Evolutionary conservation across 805 yeast genomes (phyloP).

Genomic region (Torulaspora quercuum): DNA sequence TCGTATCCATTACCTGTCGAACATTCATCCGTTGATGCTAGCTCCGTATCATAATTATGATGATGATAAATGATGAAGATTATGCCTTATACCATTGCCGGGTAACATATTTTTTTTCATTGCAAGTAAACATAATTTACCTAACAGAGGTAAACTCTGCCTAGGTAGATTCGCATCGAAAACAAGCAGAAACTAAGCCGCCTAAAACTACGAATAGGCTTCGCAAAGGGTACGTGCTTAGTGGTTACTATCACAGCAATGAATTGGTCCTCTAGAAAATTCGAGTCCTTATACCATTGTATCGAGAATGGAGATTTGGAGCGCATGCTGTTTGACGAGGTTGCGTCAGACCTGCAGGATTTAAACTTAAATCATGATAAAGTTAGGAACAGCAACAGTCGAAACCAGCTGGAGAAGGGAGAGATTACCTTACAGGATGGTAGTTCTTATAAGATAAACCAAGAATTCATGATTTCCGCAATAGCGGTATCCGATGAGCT

Average conservation of each 20-base stretch:
- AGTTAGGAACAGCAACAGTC: slow-evolving; percentile 45
- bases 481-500: slow-evolving; percentile 59
- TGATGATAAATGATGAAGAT: too few relatives aligned
- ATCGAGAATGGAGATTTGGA: slow-evolving; percentile 37
- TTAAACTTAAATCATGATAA: slow-evolving; percentile 41
- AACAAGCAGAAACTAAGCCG: too few relatives aligned
- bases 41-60: too few relatives aligned
- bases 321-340: slow-evolving; percentile 27
- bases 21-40: too few relatives aligned
- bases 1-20: too few relatives aligned
- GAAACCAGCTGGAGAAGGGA: slow-evolving; percentile 46
- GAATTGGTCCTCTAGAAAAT: slow-evolving; percentile 34
- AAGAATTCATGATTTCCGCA: slow-evolving; percentile 59
- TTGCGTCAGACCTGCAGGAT: slow-evolving; percentile 45
- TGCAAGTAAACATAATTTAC: too few relatives aligned
- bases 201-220: too few relatives aligned
- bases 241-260: slow-evolving; percentile 8
- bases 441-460: slow-evolving; percentile 51
- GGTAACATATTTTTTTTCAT: too few relatives aligned
- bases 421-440: slow-evolving; percentile 50
- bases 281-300: slow-evolving; percentile 46
- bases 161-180: too few relatives aligned
- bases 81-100: too few relatives aligned
- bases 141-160: too few relatives aligned
- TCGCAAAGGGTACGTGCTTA: too few relatives aligned